Percentiles rank a stretch among this genome's conserved stretches.
These are phyloP conservation scores for Penicillium steckii DNA, from an alignment of 495 filamentous ascomycete genomes.

Conservation along the genomic window DNA sequence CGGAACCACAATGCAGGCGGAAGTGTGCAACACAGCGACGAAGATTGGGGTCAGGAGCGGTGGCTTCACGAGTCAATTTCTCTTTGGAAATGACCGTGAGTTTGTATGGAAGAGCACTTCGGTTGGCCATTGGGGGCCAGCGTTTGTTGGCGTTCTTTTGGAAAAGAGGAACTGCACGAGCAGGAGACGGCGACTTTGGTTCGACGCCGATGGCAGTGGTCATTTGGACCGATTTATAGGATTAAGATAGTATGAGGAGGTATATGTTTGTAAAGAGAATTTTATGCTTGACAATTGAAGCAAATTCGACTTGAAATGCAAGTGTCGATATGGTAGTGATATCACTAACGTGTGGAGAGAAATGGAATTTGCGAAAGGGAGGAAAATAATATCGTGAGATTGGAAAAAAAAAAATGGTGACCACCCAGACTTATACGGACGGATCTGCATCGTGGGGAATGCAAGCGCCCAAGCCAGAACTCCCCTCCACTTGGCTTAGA, in stretches of 20 bases:
- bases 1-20: slow-evolving; percentile 38
- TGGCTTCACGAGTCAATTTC: slow-evolving; percentile 43
- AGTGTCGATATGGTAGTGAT: neutral
- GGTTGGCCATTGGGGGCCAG: slow-evolving; percentile 44
- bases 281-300: neutral
- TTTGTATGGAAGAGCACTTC: slow-evolving; percentile 40
- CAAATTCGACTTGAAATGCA: neutral
- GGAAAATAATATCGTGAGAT: neutral
- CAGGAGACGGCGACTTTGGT: slow-evolving; percentile 17
- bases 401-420: neutral
- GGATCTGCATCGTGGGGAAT: slow-evolving; percentile 20
- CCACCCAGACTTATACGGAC: slow-evolving; percentile 12
- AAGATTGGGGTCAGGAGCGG: slow-evolving; percentile 40
- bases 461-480: slow-evolving; percentile 8
- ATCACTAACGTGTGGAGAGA: neutral
- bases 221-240: slow-evolving; percentile 13
- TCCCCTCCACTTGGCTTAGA: neutral
- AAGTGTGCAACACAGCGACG: slow-evolving; percentile 45
- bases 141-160: slow-evolving; percentile 38
- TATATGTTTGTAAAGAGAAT: neutral
- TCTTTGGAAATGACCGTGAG: slow-evolving; percentile 43
- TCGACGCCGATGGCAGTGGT: slow-evolving; percentile 13
- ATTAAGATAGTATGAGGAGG: neutral
- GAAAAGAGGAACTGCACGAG: slow-evolving; percentile 19
- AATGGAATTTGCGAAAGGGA: slow-evolving; percentile 1